Base-by-base conservation (phyloP, 495 filamentous ascomycete species). In the Lepidopterella palustris region DNA sequence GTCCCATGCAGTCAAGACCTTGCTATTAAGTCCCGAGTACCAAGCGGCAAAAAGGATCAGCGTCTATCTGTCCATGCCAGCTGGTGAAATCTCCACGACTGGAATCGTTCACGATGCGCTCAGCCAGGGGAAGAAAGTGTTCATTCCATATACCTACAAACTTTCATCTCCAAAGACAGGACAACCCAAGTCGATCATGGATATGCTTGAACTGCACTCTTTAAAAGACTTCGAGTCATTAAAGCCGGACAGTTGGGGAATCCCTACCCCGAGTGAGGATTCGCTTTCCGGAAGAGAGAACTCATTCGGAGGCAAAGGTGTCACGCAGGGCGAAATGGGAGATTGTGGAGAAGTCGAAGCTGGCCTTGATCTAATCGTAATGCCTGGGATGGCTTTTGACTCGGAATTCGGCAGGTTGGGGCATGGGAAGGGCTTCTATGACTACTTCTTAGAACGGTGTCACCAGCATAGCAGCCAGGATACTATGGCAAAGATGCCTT, bases 371-470 rank as follows among this genome's bases (percentile, higher is more conserved):
- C 68, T 97, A 59, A 84, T 98, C 53, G 80, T 98, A 21, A 84
- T 97, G 84, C 93, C 93, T 1, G 93, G 93, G 13, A 87, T 97
- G 72, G 93, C 89, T 8, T 98, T 97, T 70, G 92, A 96, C 71
- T 68, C 74, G 11, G 79, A 77, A 29, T 82, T 92, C 55, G 80
- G 85, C 62, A 79, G 93, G 68, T 77, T 97, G 10, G 93, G 93
- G 8, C 95, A 98, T 77, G 93, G 93, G 53, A 96, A 89, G 77
- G 93, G 95, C 47, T 98, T 91, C 73, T 98, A 97, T 81, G 93
- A 98, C 74, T 85, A 82, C 75, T 98, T 95, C 72, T 73, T 98
- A 70, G 78, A 84, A 58, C 82, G 84, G 66, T 95, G 91, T 74
- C 59, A 65, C 23, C 35, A 62, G 18, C 75, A 74, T 32, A 39